A percentile compares a stretch with the other conserved stretches of the same genome.
Evolutionary conservation across 371 early-diverging fungal species (phyloP).

Genomic region (Haplosporangium sp.): DNA sequence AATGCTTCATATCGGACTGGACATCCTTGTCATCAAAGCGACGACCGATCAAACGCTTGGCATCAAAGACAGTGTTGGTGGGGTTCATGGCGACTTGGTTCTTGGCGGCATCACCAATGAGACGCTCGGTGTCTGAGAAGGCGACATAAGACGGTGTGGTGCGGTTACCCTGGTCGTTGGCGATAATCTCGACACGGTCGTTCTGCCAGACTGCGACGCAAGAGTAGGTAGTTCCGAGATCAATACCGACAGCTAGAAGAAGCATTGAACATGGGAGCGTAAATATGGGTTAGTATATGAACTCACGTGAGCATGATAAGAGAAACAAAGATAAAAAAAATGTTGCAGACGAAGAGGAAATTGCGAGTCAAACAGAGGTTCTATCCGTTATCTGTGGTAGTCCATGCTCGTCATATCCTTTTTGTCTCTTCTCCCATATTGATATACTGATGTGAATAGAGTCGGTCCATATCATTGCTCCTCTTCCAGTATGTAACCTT

Average conservation of each 20-base stretch:
- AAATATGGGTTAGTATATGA: too few relatives aligned
- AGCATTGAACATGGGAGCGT: too few relatives aligned
- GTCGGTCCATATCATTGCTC: too few relatives aligned
- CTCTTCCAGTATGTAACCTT: too few relatives aligned
- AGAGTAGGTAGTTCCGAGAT: conserved; percentile 99
- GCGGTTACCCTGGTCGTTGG: conserved; percentile 97
- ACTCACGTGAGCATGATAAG: too few relatives aligned
- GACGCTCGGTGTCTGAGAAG: conserved; percentile 91
- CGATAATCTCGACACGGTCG: conserved; percentile 96
- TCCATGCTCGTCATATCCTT: too few relatives aligned
- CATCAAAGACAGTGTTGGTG: conserved; percentile 93
- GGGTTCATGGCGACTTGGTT: conserved; percentile 93
- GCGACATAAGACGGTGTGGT: conserved; percentile 97
- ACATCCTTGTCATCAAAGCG: conserved; percentile 89
- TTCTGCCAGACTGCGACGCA: conserved; percentile 98
- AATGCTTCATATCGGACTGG: conserved; percentile 94
- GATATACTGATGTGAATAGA: too few relatives aligned
- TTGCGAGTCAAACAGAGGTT: too few relatives aligned
- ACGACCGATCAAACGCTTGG: conserved; percentile 98
- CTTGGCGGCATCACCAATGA: conserved; percentile 96
- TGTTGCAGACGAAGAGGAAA: too few relatives aligned
- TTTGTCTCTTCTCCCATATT: too few relatives aligned
- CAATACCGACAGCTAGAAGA: conserved; percentile 78
- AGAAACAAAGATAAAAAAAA: too few relatives aligned
- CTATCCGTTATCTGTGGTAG: too few relatives aligned